Conservation (phyloP, 805 yeast species). For the Starmerella bombicola region DNA sequence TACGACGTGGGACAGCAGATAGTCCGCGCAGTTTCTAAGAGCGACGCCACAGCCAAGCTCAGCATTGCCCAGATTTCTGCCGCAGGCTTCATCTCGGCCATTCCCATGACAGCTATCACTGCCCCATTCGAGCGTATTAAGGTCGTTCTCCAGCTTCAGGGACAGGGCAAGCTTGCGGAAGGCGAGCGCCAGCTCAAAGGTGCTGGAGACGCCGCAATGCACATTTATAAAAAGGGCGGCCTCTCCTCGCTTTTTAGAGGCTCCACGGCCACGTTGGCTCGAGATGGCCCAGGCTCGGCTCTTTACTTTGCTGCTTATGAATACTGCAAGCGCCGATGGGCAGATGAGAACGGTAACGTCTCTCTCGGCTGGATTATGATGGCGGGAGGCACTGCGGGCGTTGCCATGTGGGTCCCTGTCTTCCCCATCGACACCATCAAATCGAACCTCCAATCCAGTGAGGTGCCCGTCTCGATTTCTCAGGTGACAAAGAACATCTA, state of each 20-base stretch:
- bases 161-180: constrained; percentile 32
- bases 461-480: constrained; percentile 39
- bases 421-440: constrained; percentile 95
- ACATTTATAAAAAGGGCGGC: constrained; percentile 71
- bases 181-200: constrained; percentile 32
- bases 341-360: constrained; percentile 38
- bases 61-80: constrained; percentile 62
- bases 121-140: constrained; percentile 95
- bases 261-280: constrained; percentile 77
- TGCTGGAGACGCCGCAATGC: constrained; percentile 43
- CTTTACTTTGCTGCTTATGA: constrained; percentile 92
- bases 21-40: constrained; percentile 37
- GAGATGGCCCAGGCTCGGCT: constrained; percentile 98
- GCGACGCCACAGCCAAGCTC: constrained; percentile 34
- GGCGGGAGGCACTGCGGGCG: constrained; percentile 95
- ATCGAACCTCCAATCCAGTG: constrained; percentile 62
- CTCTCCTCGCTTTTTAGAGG: constrained; percentile 78
- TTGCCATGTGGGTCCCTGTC: constrained; percentile 91
- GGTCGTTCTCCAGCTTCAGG: constrained; percentile 78
- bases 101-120: constrained; percentile 92
- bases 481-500: constrained; percentile 61
- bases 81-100: constrained; percentile 89
- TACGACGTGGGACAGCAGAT: constrained; percentile 82
- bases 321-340: constrained; percentile 44
- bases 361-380: constrained; percentile 61